Base-by-base conservation (phyloP, 2,329 filamentous ascomycete species). In the Nigrograna mackinnonii region DNA sequence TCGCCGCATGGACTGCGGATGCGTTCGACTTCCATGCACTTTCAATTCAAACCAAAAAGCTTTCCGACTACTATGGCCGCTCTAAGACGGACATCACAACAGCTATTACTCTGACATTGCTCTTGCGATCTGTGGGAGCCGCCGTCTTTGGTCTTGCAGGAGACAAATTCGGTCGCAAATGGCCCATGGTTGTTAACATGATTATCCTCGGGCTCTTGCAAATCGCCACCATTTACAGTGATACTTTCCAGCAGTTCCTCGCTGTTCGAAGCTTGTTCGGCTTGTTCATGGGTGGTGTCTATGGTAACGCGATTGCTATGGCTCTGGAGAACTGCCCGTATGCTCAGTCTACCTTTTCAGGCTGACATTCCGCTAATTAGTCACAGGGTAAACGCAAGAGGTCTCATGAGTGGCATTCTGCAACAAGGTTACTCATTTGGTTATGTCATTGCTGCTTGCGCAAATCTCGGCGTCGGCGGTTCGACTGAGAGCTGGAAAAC, bases 1-100 rank as follows among this genome's bases (percentile, higher is more conserved):
- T 91, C 60, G 68, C 79, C 22, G 84, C 87, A 13, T 92, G 89
- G 89, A 87, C 82, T 1, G 87, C 87, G 43, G 89, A 92, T 64
- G 87, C 88, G 3, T 92, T 91, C 64, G 88, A 91, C 67, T 92
- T 91, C 63, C 87, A 91, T 68, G 86, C 88, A 19, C 76, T 92
- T 6, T 87, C 84, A 4, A 88, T 92, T 50, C 87, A 91, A 65
- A 88, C 87, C 3, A 79, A 79, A 53, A 89, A 90, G 69, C 73
- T 91, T 18, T 79, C 80, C 4, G 67, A 75, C 3, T 81, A 80
- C 52, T 85, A 82, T 55, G 52, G 73, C 14, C 73, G 72, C 37
- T 81, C 80, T 47, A 84, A 83, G 52, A 88, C 87, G 1, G 76
- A 85, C 40, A 85, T 92, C 54, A 83, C 84, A 2, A 87, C 85